Evolutionary conservation across 1,284 basidiomycete genomes (phyloP), one percentile per base, ranked within the genome.

Genomic region (Tetrapyrgos nigripes): DNA sequence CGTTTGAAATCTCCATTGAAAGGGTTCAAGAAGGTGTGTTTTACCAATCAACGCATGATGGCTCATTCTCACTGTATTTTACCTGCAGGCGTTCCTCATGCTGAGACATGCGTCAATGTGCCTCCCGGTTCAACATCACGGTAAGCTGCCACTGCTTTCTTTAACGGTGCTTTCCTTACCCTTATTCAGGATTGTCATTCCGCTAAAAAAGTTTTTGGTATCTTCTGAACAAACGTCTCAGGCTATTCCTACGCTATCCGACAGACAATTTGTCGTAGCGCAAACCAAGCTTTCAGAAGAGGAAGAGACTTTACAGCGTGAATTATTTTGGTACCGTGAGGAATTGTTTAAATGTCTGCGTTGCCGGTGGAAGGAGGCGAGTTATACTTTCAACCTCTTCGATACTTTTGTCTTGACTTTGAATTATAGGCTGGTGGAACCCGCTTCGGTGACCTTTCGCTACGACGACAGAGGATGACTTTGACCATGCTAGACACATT

Each of bases 241-340:
- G 44, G 84, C 91, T 1, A 93, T 98, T 58, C 97, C 97, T 0
- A 87, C 88, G 4, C 76, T 97, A 31, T 91, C 91, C 3, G 88
- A 92, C 59, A 83, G 95, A n/a, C 97, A 99, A 70, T 98, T 96
- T 72, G 89, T 98, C 17, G 90, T 98, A 0, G 83, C 88, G 21
- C 92, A 92, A 68, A 84, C 88, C 10, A 83, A 81, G 55, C 76
- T 92, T 54, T 83, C 87, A 1, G 71, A 76, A 3, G 75, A 75
- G 44, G 89, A 94, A 66, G 82, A 89, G 61, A 79, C 76, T 37
- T 70, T 79, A 9, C 88, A 92, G 65, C 81, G 88, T 33, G 89
- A 93, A 67, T 72, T 96, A 14, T 98, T 98, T 76, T 98, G 96
- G 97, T 96, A 96, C 70, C 83, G 96, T 28, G 93, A 98, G 70